Evolutionary conservation across 2,329 filamentous ascomycete species (phyloP).

Genomic region (Alternaria gansuensis): DNA sequence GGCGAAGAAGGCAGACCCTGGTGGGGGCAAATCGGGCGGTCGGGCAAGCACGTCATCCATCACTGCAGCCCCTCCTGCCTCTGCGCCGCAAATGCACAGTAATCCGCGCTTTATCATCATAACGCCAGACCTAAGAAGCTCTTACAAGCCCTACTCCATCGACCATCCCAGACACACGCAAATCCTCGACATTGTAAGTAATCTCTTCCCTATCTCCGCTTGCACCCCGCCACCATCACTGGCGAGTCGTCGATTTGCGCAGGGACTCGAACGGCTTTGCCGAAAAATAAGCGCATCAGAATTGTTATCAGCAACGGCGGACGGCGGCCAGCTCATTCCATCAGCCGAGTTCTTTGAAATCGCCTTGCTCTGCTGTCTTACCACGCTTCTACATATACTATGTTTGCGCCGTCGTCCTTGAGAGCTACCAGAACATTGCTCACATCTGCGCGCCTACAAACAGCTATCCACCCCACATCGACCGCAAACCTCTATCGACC

Average conservation of each 20-base stretch:
- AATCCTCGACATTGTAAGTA: conserved; percentile 41
- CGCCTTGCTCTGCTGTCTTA: conserved; percentile 33
- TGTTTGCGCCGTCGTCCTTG: conserved; percentile 52
- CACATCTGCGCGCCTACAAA: conserved; percentile 52
- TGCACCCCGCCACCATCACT: conserved; percentile 16
- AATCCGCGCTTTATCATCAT: conserved; percentile 39
- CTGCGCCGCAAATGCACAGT: conserved; percentile 24
- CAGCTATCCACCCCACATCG: conserved; percentile 43
- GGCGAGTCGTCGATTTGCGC: conserved; percentile 27
- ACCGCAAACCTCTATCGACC: conserved; percentile 46
- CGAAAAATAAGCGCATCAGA: conserved; percentile 42
- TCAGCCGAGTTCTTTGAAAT: conserved; percentile 49
- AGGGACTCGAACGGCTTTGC: conserved; percentile 42
- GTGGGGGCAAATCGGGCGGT: conserved; percentile 30
- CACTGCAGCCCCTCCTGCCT: conserved; percentile 32
- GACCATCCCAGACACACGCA: conserved; percentile 28
- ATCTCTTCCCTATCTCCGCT: conserved; percentile 8
- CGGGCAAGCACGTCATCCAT: conserved; percentile 37
- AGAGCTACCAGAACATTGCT: conserved; percentile 55
- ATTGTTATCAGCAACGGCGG: conserved; percentile 43
- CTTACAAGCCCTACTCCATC: conserved; percentile 16
- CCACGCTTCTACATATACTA: conserved; percentile 47
- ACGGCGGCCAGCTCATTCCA: conserved; percentile 47
- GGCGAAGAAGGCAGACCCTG: conserved; percentile 20
- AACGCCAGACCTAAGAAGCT: conserved; percentile 22